phyloP scores from a whole-genome alignment of 2,329 filamentous ascomycete genomes.

The Elsinoe necatrix region DNA sequence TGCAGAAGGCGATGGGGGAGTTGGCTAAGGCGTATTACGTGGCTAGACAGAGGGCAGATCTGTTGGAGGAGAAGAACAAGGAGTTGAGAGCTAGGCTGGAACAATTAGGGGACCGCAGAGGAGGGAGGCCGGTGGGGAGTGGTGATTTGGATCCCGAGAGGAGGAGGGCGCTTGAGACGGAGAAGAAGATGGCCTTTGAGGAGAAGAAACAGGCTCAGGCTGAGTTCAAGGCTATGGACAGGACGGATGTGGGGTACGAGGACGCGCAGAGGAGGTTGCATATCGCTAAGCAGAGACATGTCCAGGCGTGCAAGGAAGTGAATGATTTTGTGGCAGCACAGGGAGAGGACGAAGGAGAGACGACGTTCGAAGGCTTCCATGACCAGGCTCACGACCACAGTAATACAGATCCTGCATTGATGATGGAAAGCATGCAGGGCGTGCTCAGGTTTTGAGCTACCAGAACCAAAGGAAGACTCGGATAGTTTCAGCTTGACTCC shows the following conservation, averaged over 20 bases:
- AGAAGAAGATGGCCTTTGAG: constrained; percentile 22
- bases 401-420: not conserved
- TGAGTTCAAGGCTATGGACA: constrained; percentile 25
- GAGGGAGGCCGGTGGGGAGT: constrained; percentile 6
- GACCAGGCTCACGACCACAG: not conserved
- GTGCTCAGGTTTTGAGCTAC: constrained; percentile 1
- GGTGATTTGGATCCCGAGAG: constrained; percentile 15
- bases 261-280: constrained; percentile 22
- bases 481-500: constrained; percentile 45
- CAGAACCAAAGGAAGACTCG: not conserved
- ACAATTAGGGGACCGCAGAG: constrained; percentile 54
- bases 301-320: constrained; percentile 3
- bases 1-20: constrained; percentile 13
- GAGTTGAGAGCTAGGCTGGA: constrained; percentile 75
- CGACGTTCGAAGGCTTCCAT: not conserved
- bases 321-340: constrained; percentile 11
- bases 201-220: constrained; percentile 24
- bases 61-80: constrained; percentile 13
- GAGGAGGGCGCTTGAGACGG: constrained; percentile 17
- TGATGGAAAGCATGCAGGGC: constrained; percentile 3
- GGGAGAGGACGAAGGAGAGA: not conserved
- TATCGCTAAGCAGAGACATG: constrained; percentile 6
- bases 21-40: constrained; percentile 12
- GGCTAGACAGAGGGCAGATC: constrained; percentile 3
- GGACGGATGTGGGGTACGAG: constrained; percentile 24